Percentiles rank a stretch among this genome's conserved stretches.
phyloP scores from a whole-genome alignment of 2,329 filamentous ascomycete species.

The Fusarium decemcellulare region DNA sequence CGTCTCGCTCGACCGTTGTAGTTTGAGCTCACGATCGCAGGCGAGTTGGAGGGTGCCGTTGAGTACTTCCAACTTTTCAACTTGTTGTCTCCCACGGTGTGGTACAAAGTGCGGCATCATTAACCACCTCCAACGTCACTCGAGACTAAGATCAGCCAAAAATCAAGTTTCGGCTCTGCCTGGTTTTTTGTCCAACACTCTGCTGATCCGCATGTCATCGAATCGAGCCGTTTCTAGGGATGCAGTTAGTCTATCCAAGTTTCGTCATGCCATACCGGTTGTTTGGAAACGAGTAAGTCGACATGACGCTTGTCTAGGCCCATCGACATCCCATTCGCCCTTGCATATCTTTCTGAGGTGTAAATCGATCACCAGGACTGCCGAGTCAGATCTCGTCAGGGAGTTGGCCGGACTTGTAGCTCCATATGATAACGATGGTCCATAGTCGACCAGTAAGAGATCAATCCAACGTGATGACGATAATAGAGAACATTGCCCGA shows the following conservation, averaged over 20 bases:
- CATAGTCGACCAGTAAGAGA: neutral
- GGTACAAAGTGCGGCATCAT: neutral
- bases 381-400: neutral
- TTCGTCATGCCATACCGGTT: neutral
- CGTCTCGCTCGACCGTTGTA: neutral
- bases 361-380: neutral
- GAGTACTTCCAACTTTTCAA: neutral
- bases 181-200: neutral
- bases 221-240: neutral
- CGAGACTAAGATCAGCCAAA: neutral
- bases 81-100: neutral
- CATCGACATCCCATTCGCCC: neutral
- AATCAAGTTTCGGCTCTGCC: conserved; percentile 20
- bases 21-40: neutral
- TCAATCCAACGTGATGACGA: neutral
- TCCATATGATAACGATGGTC: neutral
- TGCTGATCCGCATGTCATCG: conserved; percentile 5
- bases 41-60: neutral
- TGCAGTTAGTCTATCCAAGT: neutral
- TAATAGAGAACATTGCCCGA: neutral
- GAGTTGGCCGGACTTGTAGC: neutral
- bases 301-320: neutral
- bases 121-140: neutral
- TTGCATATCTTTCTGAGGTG: neutral
- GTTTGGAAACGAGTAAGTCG: neutral